A percentile compares a stretch with the other conserved stretches of the same genome.
Conservation (phyloP, 2,329 filamentous ascomycete genomes). For the Nothophoma quercina region DNA sequence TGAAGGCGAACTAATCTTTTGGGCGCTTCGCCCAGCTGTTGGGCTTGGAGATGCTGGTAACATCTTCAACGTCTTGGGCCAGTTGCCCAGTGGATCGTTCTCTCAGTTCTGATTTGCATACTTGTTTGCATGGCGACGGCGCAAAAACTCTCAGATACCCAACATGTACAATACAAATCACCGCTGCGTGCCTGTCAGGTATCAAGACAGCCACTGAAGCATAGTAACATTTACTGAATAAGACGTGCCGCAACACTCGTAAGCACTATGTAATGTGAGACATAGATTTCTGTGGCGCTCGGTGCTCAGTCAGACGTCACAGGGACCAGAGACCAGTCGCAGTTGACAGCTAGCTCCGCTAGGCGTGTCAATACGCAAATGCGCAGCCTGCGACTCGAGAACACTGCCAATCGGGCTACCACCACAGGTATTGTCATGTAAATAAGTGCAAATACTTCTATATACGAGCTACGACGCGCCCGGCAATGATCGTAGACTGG, state of each 20-base stretch:
- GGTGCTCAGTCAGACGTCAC: constrained; percentile 9
- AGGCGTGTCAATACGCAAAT: not conserved
- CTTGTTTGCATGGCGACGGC: constrained; percentile 21
- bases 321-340: constrained; percentile 9
- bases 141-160: constrained; percentile 18
- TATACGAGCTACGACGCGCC: not conserved
- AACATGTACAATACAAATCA: constrained; percentile 8
- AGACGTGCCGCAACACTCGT: constrained; percentile 1
- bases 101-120: constrained; percentile 20
- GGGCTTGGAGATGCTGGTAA: constrained; percentile 43
- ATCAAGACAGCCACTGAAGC: not conserved
- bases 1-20: constrained; percentile 45
- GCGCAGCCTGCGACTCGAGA: not conserved
- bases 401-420: not conserved
- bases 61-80: constrained; percentile 40
- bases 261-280: constrained; percentile 7
- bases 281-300: not conserved
- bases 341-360: not conserved
- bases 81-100: constrained; percentile 29
- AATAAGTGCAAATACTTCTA: not conserved
- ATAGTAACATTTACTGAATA: not conserved
- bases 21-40: constrained; percentile 37
- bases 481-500: constrained; percentile 17
- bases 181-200: not conserved
- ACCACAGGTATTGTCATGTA: constrained; percentile 1